These are phyloP conservation scores for Copromyces sp. DNA, from an alignment of 495 filamentous ascomycete genomes.

Conservation along the genomic window DNA sequence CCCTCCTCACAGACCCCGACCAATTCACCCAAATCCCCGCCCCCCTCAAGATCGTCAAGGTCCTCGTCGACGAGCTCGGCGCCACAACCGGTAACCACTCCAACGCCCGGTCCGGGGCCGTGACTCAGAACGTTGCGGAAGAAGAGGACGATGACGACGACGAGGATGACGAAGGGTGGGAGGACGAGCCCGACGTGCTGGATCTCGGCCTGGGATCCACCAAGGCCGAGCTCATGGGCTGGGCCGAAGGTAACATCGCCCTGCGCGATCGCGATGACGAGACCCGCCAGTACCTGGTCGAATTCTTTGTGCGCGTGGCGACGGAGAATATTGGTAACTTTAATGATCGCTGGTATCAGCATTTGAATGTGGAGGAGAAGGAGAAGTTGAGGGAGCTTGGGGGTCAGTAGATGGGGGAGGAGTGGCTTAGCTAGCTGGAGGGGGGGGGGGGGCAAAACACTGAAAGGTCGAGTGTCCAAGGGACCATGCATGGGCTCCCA, in stretches of 20 bases:
- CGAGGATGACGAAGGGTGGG: conserved; percentile 73
- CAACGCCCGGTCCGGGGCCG: conserved; percentile 39
- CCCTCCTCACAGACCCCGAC: conserved; percentile 55
- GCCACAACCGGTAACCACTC: conserved; percentile 44
- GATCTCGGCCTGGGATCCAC: conserved; percentile 59
- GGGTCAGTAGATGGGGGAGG: conserved; percentile 7
- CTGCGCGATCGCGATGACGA: conserved; percentile 76
- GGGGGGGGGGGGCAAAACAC: no score
- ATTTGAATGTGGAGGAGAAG: conserved; percentile 64
- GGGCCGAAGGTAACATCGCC: conserved; percentile 47
- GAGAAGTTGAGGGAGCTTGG: conserved; percentile 49
- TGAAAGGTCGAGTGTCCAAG: no score
- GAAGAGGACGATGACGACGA: conserved; percentile 47
- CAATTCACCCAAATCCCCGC: conserved; percentile 81
- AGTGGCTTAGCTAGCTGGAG: neutral
- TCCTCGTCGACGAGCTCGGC: conserved; percentile 79
- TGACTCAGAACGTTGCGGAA: conserved; percentile 30
- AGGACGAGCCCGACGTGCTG: conserved; percentile 62
- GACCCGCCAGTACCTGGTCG: conserved; percentile 69
- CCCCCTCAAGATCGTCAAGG: conserved; percentile 89
- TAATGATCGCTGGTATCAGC: conserved; percentile 52
- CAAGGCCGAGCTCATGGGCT: conserved; percentile 71
- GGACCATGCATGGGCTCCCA: no score
- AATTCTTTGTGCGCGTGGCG: conserved; percentile 70
- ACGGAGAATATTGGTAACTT: conserved; percentile 60